phyloP scores from a whole-genome alignment of 768 basidiomycete genomes.

The Tulasnella sp. region DNA sequence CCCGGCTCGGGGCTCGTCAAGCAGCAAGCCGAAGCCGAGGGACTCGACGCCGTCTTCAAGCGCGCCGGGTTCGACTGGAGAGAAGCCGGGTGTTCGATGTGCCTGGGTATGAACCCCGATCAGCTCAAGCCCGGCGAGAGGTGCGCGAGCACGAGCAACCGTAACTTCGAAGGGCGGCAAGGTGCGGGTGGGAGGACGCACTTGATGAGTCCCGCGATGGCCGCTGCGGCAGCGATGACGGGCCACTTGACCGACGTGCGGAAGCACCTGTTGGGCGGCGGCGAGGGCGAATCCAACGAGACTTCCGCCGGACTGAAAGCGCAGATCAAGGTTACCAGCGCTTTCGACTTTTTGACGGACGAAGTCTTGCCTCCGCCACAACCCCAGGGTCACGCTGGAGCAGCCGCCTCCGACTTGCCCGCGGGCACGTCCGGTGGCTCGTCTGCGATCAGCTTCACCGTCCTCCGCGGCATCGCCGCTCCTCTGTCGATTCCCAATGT shows the following conservation, averaged over 20 bases:
- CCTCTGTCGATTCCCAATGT: constrained; percentile 76
- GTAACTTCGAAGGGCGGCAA: constrained; percentile 88
- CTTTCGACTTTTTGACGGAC: constrained; percentile 67
- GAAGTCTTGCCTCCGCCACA: constrained; percentile 46
- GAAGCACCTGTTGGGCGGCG: constrained; percentile 45
- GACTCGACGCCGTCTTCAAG: constrained; percentile 74
- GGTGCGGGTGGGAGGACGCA: constrained; percentile 82
- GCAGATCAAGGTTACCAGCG: constrained; percentile 54
- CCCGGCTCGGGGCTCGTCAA: constrained; percentile 87
- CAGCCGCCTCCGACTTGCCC: constrained; percentile 27
- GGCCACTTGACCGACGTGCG: constrained; percentile 80
- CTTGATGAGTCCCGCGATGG: constrained; percentile 84
- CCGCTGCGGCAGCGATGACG: constrained; percentile 78
- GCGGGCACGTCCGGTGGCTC: constrained; percentile 29
- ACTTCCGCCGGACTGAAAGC: constrained; percentile 32
- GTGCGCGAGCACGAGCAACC: constrained; percentile 86
- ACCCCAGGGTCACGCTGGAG: constrained; percentile 24
- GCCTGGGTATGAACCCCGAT: constrained; percentile 92
- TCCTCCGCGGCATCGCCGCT: constrained; percentile 64
- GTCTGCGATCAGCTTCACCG: constrained; percentile 44
- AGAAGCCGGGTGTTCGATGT: constrained; percentile 94
- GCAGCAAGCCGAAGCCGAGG: constrained; percentile 82
- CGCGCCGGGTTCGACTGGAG: constrained; percentile 92
- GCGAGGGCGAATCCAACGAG: constrained; percentile 27
- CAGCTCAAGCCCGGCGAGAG: constrained; percentile 69